A percentile compares a stretch with the other conserved stretches of the same genome.
Conservation (phyloP, 208 protist genomes). For the Leishmania turanica region DNA sequence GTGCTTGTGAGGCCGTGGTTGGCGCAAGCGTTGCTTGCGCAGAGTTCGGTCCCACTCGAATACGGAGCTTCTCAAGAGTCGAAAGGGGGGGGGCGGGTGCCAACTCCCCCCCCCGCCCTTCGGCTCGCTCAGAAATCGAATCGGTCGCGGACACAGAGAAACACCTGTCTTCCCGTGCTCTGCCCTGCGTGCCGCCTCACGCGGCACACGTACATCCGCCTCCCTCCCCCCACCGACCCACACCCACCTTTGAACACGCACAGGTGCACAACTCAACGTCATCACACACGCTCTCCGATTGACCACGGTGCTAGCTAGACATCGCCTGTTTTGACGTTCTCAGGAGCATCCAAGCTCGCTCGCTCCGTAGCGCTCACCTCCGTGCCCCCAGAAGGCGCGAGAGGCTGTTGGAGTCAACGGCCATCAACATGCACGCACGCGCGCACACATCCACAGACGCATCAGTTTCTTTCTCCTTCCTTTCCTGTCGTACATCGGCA, state of each 20-base stretch:
- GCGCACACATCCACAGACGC: background rate
- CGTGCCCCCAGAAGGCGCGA: background rate
- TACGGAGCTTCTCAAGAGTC: background rate
- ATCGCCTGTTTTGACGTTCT: background rate
- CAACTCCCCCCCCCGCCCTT: background rate
- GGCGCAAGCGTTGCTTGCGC: background rate
- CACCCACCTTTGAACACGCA: background rate
- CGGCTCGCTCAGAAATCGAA: background rate
- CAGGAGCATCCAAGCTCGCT: background rate
- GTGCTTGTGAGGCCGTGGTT: background rate
- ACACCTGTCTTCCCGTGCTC: too few relatives aligned
- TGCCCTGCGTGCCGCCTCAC: background rate
- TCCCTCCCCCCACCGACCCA: background rate
- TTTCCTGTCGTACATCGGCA: conserved; percentile 1
- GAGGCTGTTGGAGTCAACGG: background rate
- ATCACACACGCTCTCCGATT: background rate
- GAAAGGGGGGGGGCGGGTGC: background rate
- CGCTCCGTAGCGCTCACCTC: background rate
- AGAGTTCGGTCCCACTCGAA: background rate
- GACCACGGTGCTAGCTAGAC: background rate
- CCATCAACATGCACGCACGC: background rate
- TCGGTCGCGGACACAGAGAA: background rate
- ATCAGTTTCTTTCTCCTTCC: background rate
- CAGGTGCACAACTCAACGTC: background rate
- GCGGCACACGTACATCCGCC: background rate